Base-by-base conservation (phyloP, 2,329 filamentous ascomycete genomes). In the Trichothecium sympodiale region DNA sequence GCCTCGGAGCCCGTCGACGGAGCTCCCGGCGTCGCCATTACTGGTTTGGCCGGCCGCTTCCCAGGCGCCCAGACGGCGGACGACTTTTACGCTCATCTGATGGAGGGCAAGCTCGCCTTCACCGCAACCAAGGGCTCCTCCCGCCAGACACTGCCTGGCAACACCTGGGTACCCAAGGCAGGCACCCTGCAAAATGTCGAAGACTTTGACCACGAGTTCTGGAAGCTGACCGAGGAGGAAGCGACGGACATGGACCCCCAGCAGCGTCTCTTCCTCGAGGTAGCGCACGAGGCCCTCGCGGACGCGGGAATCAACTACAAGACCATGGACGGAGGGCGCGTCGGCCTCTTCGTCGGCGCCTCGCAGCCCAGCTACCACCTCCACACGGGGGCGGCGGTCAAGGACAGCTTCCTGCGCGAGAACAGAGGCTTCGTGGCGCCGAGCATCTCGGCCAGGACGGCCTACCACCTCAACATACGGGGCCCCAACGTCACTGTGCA, bases 151-250 rank as follows among this genome's bases (percentile, higher is more conserved):
- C 26, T 43, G 3, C 30, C 36, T 10, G 41, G 41, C 6, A 43
- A 43, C 18, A 8, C 37, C 14, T 43, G 41, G 41, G 38, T 43
- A 5, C 32, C 39, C 14, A 31, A 31, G 17, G 41, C 39, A n/a
- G 40, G 40, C 5, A 25, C 20, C 6, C 20, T 25, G 20, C 20
- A 25, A 10, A 29, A 34, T 45, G 74, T 76, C 0, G 74, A 73
- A 38, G 61, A 75, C 20, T 40, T 38, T 18, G 38, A 43, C 25
- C 23, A 37, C 27, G 12, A 14, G 5, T 43, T 43, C 29, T 43
- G 40, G 27, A 31, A 34, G 13, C 31, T 41, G 29, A 25, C 10
- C 3, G 14, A 13, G 3, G 7, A 7, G 5, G 41, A 43, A 20
- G 38, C 29, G 5, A 23, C n/a, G 4, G n/a, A 33, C 4, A 39